phyloP scores from a whole-genome alignment of 148 eudicot genomes.

The Cornus controversa region DNA sequence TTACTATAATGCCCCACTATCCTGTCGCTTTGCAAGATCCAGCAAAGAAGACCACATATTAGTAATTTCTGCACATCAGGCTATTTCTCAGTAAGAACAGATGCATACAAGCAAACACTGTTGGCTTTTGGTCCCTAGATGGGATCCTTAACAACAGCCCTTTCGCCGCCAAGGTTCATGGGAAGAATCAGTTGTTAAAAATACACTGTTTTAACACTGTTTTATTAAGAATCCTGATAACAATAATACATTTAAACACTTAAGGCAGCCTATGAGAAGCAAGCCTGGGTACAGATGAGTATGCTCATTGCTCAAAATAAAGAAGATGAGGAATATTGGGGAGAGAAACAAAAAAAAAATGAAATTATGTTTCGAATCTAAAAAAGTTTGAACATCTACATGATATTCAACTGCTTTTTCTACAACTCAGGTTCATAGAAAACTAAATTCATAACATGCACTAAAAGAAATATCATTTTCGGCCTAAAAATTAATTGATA shows the following conservation, averaged over 20 bases:
- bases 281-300: not conserved
- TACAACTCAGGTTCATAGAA: no score
- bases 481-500: no score
- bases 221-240: no score
- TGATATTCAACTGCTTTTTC: no score
- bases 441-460: no score
- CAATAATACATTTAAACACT: not conserved
- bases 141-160: not conserved
- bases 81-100: not conserved
- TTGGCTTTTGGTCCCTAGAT: constrained; percentile 1
- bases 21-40: no score
- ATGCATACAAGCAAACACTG: not conserved
- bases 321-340: not conserved
- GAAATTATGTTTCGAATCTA: not conserved
- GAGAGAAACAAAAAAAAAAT: no score
- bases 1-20: no score
- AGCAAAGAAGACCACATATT: no score
- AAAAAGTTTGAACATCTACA: not conserved
- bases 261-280: not conserved
- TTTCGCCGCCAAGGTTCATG: not conserved
- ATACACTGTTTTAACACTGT: not conserved
- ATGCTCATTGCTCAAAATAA: not conserved
- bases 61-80: no score
- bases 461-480: no score
- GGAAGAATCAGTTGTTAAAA: not conserved